Base-by-base conservation (phyloP, 305 asterid genomes). In the Coffea humblotiana region DNA sequence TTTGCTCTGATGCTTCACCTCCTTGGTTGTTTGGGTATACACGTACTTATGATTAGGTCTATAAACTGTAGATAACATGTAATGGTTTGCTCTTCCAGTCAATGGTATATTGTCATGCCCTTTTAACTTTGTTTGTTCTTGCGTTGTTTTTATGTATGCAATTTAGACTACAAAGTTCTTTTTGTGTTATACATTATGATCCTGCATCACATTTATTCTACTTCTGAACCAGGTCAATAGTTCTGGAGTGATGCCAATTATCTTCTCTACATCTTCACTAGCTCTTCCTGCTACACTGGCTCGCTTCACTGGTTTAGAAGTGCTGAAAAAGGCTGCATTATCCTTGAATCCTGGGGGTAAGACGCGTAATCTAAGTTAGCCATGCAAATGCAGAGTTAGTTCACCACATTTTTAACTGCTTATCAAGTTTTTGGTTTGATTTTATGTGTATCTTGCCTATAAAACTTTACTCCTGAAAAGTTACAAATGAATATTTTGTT, bases 161-260 rank as follows among this genome's bases (percentile, higher is more conserved):
- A 54, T 16, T 54, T 54, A 54, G 61, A 54, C 61, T 16, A 3
- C 8, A 16, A 54, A 54, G 19, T 54, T 18, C 43, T 18, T 54
- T 54, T 54, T 58, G 9, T 29, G n/a, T 58, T 11, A n/a, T 23
- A 8, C 8, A 40, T 15, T 67, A 73, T 63, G 48, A 35, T 78
- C 67, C 70, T 66, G 60, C n/a, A 52, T 67, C 77, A 45, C 56
- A 63, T 77, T 70, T 76, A 78, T 58, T 77, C 56, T 82, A 75
- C 69, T 69, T 64, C 63, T 78, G 86, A 60, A 72, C 60, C 95
- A 95, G 97, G 99, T 95, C 77, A 95, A 95, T 89, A 92, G 98
- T 83, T 84, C 99, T 63, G 99, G 99, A 72, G 98, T 95, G 82
- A 95, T 95, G 99, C 99, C 99, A 71, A 95, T 95, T 86, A 95